Evolutionary conservation across 192 early-diverging fungal genomes (phyloP).

Genomic region (Backusella parvicylindrica): DNA sequence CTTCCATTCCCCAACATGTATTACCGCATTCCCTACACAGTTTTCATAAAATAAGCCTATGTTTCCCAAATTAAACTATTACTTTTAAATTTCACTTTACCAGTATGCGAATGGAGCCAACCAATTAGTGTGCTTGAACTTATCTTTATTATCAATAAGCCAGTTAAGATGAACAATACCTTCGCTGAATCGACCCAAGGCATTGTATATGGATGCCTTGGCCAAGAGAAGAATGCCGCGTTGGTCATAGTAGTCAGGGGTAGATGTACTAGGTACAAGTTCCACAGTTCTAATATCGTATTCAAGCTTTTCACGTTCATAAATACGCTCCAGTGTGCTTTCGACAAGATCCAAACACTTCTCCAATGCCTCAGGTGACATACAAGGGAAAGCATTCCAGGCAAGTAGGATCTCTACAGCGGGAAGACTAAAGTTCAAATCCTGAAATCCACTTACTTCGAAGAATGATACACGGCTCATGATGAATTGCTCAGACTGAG

Average conservation of each 20-base stretch:
- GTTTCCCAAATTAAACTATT: neutral
- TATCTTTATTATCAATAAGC: constrained; percentile 44
- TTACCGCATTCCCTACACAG: constrained; percentile 41
- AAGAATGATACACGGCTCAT: constrained; percentile 45
- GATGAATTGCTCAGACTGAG: constrained; percentile 49
- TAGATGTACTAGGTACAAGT: constrained; percentile 26
- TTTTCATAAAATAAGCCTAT: neutral
- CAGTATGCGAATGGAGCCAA: constrained; percentile 54
- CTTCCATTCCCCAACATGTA: constrained; percentile 41
- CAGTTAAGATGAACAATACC: constrained; percentile 44
- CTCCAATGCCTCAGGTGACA: constrained; percentile 36
- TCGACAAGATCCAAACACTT: constrained; percentile 30
- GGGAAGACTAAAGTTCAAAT: constrained; percentile 39
- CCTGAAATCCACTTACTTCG: constrained; percentile 40
- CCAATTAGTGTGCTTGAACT: constrained; percentile 42
- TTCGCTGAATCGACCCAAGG: constrained; percentile 39
- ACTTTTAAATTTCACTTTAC: neutral
- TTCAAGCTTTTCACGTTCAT: constrained; percentile 40
- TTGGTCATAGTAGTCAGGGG: constrained; percentile 40
- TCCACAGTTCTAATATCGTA: constrained; percentile 34
- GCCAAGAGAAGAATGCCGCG: constrained; percentile 44
- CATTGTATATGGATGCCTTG: constrained; percentile 48
- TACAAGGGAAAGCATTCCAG: constrained; percentile 49
- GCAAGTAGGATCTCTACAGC: constrained; percentile 47
- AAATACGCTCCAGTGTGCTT: constrained; percentile 20